Percentiles rank a stretch among this genome's conserved stretches.
Evolutionary conservation across 2,329 filamentous ascomycete species (phyloP).

Genomic region (Aspergillus unguis): DNA sequence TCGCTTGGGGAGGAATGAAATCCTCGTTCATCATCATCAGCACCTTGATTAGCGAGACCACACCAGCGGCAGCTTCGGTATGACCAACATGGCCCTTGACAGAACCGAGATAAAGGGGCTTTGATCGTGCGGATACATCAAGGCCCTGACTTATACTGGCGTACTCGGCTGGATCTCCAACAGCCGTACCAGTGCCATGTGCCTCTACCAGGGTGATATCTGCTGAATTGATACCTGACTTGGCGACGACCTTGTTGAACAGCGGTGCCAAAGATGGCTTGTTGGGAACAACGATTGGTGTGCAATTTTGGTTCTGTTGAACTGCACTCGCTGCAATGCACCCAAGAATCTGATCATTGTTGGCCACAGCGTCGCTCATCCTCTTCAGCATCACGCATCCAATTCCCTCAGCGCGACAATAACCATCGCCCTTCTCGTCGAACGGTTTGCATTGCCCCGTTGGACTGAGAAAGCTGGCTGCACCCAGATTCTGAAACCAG

Average conservation of each 20-base stretch:
- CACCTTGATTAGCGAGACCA: slow-evolving; percentile 28
- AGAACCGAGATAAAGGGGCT: slow-evolving; percentile 25
- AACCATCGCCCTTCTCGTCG: slow-evolving; percentile 49
- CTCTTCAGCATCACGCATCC: slow-evolving; percentile 48
- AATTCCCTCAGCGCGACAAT: slow-evolving; percentile 49
- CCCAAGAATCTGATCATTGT: slow-evolving; percentile 46
- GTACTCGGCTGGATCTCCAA: slow-evolving; percentile 31
- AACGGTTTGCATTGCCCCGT: slow-evolving; percentile 50
- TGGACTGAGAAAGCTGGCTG: slow-evolving; percentile 42
- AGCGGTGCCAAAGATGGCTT: slow-evolving; percentile 26
- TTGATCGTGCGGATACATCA: slow-evolving; percentile 10
- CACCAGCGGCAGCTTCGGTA: slow-evolving; percentile 31
- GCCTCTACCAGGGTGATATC: slow-evolving; percentile 33
- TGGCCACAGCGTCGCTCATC: slow-evolving; percentile 44
- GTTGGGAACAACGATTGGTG: slow-evolving; percentile 19
- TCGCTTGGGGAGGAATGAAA: slow-evolving; percentile 29
- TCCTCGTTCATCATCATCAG: slow-evolving; percentile 29
- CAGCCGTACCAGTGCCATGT: slow-evolving; percentile 32
- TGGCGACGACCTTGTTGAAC: slow-evolving; percentile 24
- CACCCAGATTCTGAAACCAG: slow-evolving; percentile 28
- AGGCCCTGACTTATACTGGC: slow-evolving; percentile 22
- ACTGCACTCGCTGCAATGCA: slow-evolving; percentile 32
- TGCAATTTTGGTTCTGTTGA: slow-evolving; percentile 34
- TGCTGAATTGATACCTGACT: slow-evolving; percentile 20
- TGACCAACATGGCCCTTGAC: slow-evolving; percentile 38